Conservation (phyloP, 345 rosid genomes). For the Lenwebbia sp. region DNA sequence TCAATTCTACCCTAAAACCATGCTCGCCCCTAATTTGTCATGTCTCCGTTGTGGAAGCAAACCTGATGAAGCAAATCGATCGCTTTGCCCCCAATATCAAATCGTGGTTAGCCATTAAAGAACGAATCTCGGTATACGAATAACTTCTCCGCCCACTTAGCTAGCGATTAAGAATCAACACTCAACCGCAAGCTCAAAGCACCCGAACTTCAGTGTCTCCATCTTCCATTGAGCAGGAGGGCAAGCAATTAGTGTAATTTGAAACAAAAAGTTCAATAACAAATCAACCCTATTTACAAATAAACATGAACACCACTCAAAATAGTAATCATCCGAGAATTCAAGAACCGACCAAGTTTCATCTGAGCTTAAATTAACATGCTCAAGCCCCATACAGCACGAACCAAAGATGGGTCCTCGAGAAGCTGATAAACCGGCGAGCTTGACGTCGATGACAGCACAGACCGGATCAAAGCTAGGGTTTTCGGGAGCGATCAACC, state of each 20-base stretch:
- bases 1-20: no score
- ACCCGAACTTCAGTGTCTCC: background rate
- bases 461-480: background rate
- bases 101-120: background rate
- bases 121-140: background rate
- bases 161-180: no score
- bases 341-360: background rate
- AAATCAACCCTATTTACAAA: no score
- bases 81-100: background rate
- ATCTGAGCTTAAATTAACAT: background rate
- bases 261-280: background rate
- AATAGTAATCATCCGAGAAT: background rate
- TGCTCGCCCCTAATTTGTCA: no score
- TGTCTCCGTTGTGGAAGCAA: background rate
- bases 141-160: no score
- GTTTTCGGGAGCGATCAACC: accelerated
- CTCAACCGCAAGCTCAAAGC: no score
- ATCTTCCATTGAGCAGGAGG: background rate
- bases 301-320: no score
- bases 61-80: background rate
- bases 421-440: background rate
- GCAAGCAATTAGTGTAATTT: no score
- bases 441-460: background rate
- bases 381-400: background rate
- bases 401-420: background rate